Evolutionary conservation across 2,329 filamentous ascomycete genomes (phyloP), one percentile per base, ranked within the genome.

Genomic region (Phialocephala subalpina): DNA sequence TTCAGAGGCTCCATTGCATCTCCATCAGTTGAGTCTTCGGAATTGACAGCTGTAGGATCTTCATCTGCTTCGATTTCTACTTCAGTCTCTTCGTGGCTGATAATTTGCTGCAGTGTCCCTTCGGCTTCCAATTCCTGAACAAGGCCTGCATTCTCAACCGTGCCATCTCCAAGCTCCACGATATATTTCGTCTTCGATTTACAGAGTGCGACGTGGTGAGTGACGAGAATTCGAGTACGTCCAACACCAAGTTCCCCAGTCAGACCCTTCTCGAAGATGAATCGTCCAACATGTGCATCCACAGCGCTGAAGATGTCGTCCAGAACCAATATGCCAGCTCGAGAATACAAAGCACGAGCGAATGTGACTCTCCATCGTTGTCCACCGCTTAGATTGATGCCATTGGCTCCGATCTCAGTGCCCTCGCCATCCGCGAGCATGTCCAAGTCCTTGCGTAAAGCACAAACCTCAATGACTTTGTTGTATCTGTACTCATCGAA

Each of bases 261-360:
- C 2, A 95, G 81, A 67, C 90, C 93, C 64, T 92, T 85, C 69
- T 94, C 91, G 70, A 92, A 93, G 58, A 95, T 89, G 72, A 93
- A 90, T 33, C 91, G 86, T 18, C 92, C 92, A 35, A 94, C 92
- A 73, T 94, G 91, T 2, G 92, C 90, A 77, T 97, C 93, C 9
- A 96, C 87, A 11, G 92, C 76, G 74, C 90, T 93, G 77, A 97
- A 94, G 47, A 95, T 92, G 74, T 97, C 93, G 76, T 97, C 93
- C 73, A 96, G 83, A 20, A 96, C 81, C 5, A 97, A 81, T 68
- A 94, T 89, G 0, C 90, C 89, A 0, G 91, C 92, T 16, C 92
- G 84, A 1, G 92, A 94, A 77, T 96, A 96, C 20, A 96, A 82
- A 0, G 92, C 92, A 56, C 93, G 84, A 1, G 92, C 93, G 71